phyloP scores from a whole-genome alignment of 169 alveolate genomes.

The Babesia sp. region DNA sequence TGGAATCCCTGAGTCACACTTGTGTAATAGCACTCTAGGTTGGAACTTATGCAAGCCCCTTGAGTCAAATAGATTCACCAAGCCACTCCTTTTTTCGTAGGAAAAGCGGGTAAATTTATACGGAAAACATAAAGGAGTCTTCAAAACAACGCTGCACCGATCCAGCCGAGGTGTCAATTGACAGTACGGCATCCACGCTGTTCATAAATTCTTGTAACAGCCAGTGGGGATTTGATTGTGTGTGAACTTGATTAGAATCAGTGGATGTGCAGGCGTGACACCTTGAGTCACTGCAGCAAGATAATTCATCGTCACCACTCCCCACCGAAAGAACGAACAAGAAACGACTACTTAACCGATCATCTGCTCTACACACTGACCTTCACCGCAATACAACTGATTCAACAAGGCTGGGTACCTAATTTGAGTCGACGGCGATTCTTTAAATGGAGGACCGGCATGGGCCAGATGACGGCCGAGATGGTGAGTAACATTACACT shows the following conservation, averaged over 20 bases:
- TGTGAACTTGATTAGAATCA: no score
- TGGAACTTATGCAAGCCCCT: not conserved
- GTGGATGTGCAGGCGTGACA: no score
- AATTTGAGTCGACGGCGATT: not conserved
- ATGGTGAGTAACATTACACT: conserved; percentile 2
- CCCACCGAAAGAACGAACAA: not conserved
- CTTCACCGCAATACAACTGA: not conserved
- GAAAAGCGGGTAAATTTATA: not conserved
- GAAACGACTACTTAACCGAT: not conserved
- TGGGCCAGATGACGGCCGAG: conserved; percentile 20
- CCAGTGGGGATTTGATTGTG: not conserved
- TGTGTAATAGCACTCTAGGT: not conserved
- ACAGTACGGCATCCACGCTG: conserved; percentile 57
- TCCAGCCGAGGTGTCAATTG: conserved; percentile 45
- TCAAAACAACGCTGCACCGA: conserved; percentile 35
- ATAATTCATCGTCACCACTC: not conserved
- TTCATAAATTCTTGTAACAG: not conserved
- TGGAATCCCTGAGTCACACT: conserved; percentile 16
- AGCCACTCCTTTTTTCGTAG: not conserved
- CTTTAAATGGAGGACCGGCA: conserved; percentile 4
- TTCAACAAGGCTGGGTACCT: not conserved
- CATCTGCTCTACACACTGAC: not conserved
- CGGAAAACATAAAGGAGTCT: not conserved
- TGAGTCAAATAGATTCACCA: not conserved
- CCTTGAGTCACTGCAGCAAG: no score